Conservation (phyloP, 2,329 filamentous ascomycete genomes). For the Pestalotiopsis sp. region DNA sequence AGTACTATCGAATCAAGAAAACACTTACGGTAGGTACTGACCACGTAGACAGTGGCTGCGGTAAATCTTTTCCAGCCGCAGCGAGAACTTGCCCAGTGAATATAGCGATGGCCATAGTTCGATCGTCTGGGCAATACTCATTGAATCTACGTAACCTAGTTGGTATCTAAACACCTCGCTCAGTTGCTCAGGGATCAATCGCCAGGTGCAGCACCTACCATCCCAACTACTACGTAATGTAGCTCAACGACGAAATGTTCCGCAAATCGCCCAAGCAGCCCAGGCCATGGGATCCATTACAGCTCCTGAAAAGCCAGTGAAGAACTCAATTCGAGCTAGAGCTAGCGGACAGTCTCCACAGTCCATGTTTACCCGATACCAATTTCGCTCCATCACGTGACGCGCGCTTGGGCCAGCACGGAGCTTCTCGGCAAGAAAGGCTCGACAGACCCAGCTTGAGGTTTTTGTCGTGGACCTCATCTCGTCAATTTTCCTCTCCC, state of each 20-base stretch:
- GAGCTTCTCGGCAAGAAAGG: slow-evolving; percentile 13
- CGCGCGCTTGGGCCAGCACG: slow-evolving; percentile 5
- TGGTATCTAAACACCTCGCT: too few species aligned
- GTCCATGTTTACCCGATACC: slow-evolving; percentile 12
- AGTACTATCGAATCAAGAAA: too few species aligned
- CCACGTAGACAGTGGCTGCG: too few species aligned
- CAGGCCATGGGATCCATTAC: background rate
- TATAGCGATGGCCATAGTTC: too few species aligned
- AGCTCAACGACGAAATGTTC: background rate
- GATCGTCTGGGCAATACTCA: too few species aligned
- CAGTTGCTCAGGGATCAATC: too few species aligned
- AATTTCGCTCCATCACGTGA: slow-evolving; percentile 11
- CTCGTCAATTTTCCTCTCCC: slow-evolving; percentile 26
- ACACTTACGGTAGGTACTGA: too few species aligned
- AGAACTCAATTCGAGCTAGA: background rate
- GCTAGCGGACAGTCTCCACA: background rate
- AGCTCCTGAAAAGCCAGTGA: background rate
- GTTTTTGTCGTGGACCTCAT: slow-evolving; percentile 16
- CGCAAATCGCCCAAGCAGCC: background rate
- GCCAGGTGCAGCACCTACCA: background rate
- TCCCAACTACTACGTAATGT: background rate
- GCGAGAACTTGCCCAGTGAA: too few species aligned
- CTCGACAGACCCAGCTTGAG: slow-evolving; percentile 13
- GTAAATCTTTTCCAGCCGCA: too few species aligned
- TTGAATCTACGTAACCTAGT: too few species aligned